Evolutionary conservation across 768 basidiomycete genomes (phyloP).

Genomic region (Lentinula boryana): DNA sequence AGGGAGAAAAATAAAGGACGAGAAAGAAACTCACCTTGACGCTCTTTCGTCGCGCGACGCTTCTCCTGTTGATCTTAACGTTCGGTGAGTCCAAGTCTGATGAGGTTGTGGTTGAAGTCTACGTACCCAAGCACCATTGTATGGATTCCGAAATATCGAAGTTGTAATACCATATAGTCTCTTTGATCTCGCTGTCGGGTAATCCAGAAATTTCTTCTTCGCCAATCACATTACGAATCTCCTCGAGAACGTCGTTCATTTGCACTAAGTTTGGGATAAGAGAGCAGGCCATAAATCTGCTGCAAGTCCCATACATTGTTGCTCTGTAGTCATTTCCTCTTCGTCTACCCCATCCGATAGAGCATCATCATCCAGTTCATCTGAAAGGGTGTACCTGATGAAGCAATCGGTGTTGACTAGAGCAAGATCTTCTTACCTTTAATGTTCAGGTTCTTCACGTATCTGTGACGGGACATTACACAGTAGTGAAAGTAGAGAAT

Average conservation of each 20-base stretch:
- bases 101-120: background rate
- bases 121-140: constrained; percentile 62
- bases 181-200: constrained; percentile 69
- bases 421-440: constrained; percentile 37
- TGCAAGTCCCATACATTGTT: constrained; percentile 52
- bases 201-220: constrained; percentile 58
- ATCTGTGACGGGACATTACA: constrained; percentile 88
- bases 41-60: constrained; percentile 57
- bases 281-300: background rate
- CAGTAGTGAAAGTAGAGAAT: no score
- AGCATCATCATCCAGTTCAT: constrained; percentile 80
- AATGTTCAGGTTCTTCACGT: constrained; percentile 81
- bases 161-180: constrained; percentile 81
- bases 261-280: constrained; percentile 30
- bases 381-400: constrained; percentile 29
- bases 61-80: constrained; percentile 65
- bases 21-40: constrained; percentile 71
- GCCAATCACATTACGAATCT: constrained; percentile 66
- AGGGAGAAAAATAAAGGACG: constrained; percentile 22
- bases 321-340: constrained; percentile 74
- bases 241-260: constrained; percentile 66
- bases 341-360: constrained; percentile 68
- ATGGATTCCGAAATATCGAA: constrained; percentile 80
- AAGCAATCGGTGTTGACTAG: background rate
- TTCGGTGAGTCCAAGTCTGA: constrained; percentile 8